Conservation (phyloP, 1,139 yeast genomes). For the Sugiyamaella xylanicola region DNA sequence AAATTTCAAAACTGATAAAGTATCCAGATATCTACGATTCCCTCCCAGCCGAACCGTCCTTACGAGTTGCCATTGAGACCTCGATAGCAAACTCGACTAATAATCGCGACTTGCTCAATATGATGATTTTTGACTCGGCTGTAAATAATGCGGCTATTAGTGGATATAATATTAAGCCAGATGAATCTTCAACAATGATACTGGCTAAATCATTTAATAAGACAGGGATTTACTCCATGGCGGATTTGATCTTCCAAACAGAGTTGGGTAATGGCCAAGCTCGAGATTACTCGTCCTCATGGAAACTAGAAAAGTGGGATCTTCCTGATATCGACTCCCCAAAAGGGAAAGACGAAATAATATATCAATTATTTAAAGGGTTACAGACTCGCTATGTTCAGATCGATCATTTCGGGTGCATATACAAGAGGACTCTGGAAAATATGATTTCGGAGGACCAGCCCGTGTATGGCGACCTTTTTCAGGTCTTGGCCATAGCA, state of each 20-base stretch:
- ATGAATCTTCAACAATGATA: neutral
- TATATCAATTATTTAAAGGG: conserved; percentile 53
- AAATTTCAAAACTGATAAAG: conserved; percentile 54
- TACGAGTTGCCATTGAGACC: conserved; percentile 49
- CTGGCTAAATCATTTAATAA: conserved; percentile 44
- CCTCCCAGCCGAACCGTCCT: conserved; percentile 62
- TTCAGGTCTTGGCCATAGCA: conserved; percentile 18
- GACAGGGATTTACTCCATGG: conserved; percentile 54
- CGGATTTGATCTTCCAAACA: conserved; percentile 38
- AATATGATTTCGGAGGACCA: conserved; percentile 18
- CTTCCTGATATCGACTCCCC: conserved; percentile 50
- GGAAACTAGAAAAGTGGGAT: conserved; percentile 77
- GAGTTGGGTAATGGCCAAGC: neutral
- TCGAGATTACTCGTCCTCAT: conserved; percentile 53
- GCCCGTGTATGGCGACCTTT: conserved; percentile 22
- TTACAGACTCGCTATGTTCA: conserved; percentile 39
- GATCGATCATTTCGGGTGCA: neutral
- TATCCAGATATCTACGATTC: conserved; percentile 68
- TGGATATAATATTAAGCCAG: neutral
- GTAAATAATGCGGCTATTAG: conserved; percentile 48
- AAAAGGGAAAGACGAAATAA: conserved; percentile 46
- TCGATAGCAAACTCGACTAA: conserved; percentile 23
- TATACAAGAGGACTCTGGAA: conserved; percentile 25
- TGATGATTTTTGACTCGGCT: conserved; percentile 59
- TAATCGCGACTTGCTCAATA: conserved; percentile 34